These are phyloP conservation scores for Kazachstania psychrophila DNA, from an alignment of 805 yeast genomes.

Conservation along the genomic window DNA sequence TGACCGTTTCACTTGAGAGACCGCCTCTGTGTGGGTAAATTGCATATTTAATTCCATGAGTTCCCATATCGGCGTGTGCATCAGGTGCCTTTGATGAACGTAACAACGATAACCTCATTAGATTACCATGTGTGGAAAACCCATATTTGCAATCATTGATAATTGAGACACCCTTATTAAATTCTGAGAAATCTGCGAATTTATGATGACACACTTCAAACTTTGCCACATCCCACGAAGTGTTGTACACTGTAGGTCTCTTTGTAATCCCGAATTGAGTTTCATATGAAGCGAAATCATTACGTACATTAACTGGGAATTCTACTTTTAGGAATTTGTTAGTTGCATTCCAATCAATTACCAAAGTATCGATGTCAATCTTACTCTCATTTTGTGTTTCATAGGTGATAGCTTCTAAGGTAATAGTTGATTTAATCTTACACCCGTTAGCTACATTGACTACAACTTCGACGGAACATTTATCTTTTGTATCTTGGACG, in stretches of 20 bases:
- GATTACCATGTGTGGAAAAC: conserved; percentile 85
- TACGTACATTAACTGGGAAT: conserved; percentile 77
- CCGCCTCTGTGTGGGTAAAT: conserved; percentile 73
- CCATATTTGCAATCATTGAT: conserved; percentile 86
- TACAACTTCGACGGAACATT: conserved; percentile 53
- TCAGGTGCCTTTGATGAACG: conserved; percentile 95
- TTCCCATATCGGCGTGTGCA: conserved; percentile 88
- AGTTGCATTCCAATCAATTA: conserved; percentile 73
- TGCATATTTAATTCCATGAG: conserved; percentile 74
- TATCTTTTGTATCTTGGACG: conserved; percentile 40
- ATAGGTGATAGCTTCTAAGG: conserved; percentile 36
- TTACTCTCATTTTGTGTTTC: conserved; percentile 39
- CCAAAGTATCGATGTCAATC: conserved; percentile 48
- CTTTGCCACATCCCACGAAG: conserved; percentile 93
- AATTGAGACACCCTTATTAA: conserved; percentile 75
- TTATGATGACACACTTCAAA: conserved; percentile 93
- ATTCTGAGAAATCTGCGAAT: conserved; percentile 85
- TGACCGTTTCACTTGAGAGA: conserved; percentile 54
- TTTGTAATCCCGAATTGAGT: conserved; percentile 88
- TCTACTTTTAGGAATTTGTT: conserved; percentile 89
- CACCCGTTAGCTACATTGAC: conserved; percentile 52
- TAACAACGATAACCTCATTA: conserved; percentile 75
- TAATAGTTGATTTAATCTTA: conserved; percentile 55
- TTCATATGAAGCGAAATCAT: conserved; percentile 77
- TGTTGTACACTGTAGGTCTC: conserved; percentile 90